These are phyloP conservation scores for Tuber microsphaerosporum DNA, from an alignment of 495 filamentous ascomycete genomes.

Conservation along the genomic window DNA sequence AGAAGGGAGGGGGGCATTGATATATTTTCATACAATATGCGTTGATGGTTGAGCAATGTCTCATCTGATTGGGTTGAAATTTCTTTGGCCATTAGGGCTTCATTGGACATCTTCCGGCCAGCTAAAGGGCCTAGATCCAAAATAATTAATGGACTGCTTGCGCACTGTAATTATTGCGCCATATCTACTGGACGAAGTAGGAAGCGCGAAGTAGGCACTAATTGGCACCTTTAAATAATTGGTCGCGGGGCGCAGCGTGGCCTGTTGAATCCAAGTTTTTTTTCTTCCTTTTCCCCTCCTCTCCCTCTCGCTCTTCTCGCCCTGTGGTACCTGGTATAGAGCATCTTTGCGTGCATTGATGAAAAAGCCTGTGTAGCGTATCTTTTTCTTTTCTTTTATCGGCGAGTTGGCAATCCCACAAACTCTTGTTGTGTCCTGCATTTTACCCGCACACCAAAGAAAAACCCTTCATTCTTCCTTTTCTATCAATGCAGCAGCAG, in stretches of 20 bases:
- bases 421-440: not conserved
- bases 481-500: not conserved
- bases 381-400: not conserved
- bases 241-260: not conserved
- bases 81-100: constrained; percentile 2
- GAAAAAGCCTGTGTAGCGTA: not conserved
- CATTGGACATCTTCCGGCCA: not conserved
- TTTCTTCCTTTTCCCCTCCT: not conserved
- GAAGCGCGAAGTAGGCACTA: not conserved
- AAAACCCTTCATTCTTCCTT: not conserved
- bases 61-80: not conserved
- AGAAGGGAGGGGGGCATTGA: not conserved
- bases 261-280: constrained; percentile 1
- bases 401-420: not conserved
- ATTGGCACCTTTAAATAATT: constrained; percentile 2
- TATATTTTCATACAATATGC: not conserved
- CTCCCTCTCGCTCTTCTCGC: not conserved
- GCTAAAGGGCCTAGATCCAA: not conserved
- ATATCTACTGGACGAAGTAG: not conserved
- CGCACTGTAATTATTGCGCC: not conserved
- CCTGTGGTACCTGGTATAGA: not conserved
- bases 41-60: not conserved
- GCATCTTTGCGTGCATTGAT: constrained; percentile 1
- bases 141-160: not conserved
- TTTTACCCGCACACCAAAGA: not conserved